phyloP scores from a whole-genome alignment of 768 basidiomycete species.

The Rhodotorula taiwanensis region DNA sequence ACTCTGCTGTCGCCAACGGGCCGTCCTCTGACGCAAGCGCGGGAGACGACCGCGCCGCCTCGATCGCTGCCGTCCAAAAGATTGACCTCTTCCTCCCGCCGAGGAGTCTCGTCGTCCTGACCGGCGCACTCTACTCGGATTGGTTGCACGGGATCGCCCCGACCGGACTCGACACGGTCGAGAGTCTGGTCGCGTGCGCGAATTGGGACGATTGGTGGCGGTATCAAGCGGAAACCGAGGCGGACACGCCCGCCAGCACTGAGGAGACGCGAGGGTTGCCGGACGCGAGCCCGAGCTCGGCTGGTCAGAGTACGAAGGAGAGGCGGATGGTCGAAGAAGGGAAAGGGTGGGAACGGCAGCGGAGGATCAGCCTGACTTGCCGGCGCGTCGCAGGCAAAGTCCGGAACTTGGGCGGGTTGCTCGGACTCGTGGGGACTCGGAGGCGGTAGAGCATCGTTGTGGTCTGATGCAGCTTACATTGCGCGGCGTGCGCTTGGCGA shows the following conservation, averaged over 20 bases:
- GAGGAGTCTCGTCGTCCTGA: constrained; percentile 74
- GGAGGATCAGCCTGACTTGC: constrained; percentile 77
- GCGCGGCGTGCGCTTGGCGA: too few species aligned
- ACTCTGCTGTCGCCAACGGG: too few species aligned
- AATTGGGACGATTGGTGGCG: constrained; percentile 42
- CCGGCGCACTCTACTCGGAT: constrained; percentile 58
- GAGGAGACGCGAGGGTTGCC: not conserved
- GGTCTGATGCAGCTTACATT: too few species aligned
- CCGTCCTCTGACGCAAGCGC: constrained; percentile 27
- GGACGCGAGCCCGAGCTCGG: constrained; percentile 8
- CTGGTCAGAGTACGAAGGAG: constrained; percentile 48
- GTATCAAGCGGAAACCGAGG: not conserved
- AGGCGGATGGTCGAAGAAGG: constrained; percentile 51
- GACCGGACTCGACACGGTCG: constrained; percentile 40
- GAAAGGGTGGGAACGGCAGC: constrained; percentile 47
- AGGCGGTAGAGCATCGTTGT: too few species aligned
- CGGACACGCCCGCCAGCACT: not conserved
- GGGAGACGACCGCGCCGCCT: not conserved
- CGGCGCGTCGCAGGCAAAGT: constrained; percentile 65
- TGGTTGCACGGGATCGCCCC: constrained; percentile 49
- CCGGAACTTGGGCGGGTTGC: not conserved
- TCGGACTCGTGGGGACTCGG: not conserved
- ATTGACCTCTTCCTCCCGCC: constrained; percentile 73
- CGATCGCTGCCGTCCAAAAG: constrained; percentile 3
- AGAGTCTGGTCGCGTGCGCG: constrained; percentile 21